A percentile compares a stretch with the other conserved stretches of the same genome.
These are phyloP conservation scores for Thraustochytrium striatum DNA, from an alignment of 352 stramenopile genomes.

Conservation along the genomic window DNA sequence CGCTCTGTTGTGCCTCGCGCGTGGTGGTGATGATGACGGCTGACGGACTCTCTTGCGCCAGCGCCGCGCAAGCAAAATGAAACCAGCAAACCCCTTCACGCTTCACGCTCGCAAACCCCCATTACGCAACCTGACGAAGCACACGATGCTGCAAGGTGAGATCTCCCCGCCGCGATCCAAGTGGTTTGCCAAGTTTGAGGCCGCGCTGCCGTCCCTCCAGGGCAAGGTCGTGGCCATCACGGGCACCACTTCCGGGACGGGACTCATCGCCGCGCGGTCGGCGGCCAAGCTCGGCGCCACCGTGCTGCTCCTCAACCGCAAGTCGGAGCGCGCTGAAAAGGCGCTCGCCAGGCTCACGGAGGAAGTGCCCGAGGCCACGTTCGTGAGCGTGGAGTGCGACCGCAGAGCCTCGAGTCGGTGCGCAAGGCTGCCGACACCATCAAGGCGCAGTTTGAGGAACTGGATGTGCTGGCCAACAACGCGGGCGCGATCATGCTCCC, in stretches of 20 bases:
- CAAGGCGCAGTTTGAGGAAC: not conserved
- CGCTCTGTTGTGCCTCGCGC: too few relatives aligned
- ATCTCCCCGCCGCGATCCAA: too few relatives aligned
- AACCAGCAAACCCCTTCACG: too few relatives aligned
- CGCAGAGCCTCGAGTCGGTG: slow-evolving; percentile 58
- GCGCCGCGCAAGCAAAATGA: too few relatives aligned
- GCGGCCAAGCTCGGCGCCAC: slow-evolving; percentile 52
- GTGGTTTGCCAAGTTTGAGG: slow-evolving; percentile 10
- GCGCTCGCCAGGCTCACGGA: slow-evolving; percentile 50
- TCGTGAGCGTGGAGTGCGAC: slow-evolving; percentile 59
- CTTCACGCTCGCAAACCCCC: too few relatives aligned
- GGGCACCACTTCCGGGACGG: slow-evolving; percentile 57
- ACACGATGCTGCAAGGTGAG: too few relatives aligned
- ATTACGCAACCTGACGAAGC: too few relatives aligned
- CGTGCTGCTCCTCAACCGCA: slow-evolving; percentile 59
- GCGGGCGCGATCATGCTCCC: slow-evolving; percentile 60
- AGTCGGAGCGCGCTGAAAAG: slow-evolving; percentile 52
- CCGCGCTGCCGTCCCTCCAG: slow-evolving; percentile 53
- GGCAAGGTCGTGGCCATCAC: slow-evolving; percentile 63
- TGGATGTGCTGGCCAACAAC: slow-evolving; percentile 36
- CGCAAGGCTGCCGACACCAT: slow-evolving; percentile 54
- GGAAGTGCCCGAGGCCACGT: slow-evolving; percentile 13
- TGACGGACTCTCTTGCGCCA: too few relatives aligned
- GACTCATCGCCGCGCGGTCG: slow-evolving; percentile 53
- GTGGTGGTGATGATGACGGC: too few relatives aligned